phyloP scores from a whole-genome alignment of 305 asterid genomes.

The Solanum hybrid region DNA sequence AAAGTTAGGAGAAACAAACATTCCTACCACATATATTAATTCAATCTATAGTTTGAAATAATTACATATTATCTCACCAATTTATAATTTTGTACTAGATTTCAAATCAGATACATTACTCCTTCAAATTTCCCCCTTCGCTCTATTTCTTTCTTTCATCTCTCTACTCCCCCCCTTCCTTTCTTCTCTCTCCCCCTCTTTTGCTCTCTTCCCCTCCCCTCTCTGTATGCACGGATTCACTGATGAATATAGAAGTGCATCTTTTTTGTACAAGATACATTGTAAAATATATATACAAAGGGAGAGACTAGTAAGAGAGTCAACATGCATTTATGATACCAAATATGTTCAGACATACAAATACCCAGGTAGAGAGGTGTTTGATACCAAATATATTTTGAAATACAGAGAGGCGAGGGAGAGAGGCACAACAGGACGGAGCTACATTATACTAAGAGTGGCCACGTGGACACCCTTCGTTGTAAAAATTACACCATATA shows the following conservation, averaged over 20 bases:
- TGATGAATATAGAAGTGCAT: neutral
- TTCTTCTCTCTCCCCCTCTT: neutral
- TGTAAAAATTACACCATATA: neutral
- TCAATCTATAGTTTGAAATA: no score
- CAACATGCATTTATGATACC: neutral
- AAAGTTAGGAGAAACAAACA: neutral
- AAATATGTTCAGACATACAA: neutral
- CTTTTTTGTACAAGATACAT: neutral
- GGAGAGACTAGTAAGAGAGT: neutral
- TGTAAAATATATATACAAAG: neutral
- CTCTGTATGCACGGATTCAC: neutral
- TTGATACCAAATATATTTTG: neutral
- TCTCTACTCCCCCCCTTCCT: neutral
- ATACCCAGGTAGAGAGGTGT: neutral
- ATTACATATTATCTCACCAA: no score
- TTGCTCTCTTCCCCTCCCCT: neutral
- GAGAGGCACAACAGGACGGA: neutral
- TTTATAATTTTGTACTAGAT: neutral
- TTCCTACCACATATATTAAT: neutral
- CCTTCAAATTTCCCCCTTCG: neutral
- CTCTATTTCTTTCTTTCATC: neutral
- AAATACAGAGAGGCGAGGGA: neutral
- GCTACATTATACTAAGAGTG: neutral
- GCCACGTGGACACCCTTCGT: neutral
- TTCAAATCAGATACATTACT: no score